phyloP scores from a whole-genome alignment of 225 moss, liverwort and hornwort species.

The Anthoceros angustus region DNA sequence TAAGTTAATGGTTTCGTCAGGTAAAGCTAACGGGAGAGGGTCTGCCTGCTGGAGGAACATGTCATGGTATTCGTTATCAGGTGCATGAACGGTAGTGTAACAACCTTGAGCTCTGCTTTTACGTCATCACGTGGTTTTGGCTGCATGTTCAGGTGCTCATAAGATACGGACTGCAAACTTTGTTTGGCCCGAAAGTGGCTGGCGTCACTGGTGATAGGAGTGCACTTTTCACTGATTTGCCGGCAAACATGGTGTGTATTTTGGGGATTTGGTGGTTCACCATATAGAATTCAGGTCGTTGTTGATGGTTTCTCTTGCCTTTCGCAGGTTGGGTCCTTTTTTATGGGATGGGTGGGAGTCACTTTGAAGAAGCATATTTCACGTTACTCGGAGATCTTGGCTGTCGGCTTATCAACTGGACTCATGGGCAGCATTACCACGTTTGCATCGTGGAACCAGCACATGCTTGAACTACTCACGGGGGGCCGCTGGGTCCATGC shows the following conservation, averaged over 20 bases:
- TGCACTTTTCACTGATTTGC: constrained; percentile 62
- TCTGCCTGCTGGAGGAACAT: neutral
- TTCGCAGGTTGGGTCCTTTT: constrained; percentile 74
- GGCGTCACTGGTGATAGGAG: constrained; percentile 33
- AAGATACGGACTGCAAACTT: constrained; percentile 49
- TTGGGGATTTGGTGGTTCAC: neutral
- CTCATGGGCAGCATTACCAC: constrained; percentile 98
- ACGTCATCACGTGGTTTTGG: neutral
- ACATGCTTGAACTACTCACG: constrained; percentile 43
- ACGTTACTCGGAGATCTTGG: constrained; percentile 53
- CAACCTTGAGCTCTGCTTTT: neutral
- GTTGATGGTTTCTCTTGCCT: constrained; percentile 1
- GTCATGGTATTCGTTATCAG: too few relatives aligned
- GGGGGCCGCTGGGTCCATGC: constrained; percentile 46
- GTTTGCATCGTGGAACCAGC: constrained; percentile 75
- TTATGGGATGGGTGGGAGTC: constrained; percentile 98
- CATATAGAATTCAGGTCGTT: neutral
- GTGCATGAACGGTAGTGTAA: too few relatives aligned
- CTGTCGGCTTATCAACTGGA: constrained; percentile 82
- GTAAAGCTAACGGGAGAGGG: neutral
- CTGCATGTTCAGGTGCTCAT: constrained; percentile 43
- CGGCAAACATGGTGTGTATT: constrained; percentile 66
- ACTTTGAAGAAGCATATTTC: constrained; percentile 70
- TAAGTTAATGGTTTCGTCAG: constrained; percentile 10
- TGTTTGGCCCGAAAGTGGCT: constrained; percentile 38